Evolutionary conservation across 78 protist species (phyloP).

Genomic region (Dictyostelium intermedium): DNA sequence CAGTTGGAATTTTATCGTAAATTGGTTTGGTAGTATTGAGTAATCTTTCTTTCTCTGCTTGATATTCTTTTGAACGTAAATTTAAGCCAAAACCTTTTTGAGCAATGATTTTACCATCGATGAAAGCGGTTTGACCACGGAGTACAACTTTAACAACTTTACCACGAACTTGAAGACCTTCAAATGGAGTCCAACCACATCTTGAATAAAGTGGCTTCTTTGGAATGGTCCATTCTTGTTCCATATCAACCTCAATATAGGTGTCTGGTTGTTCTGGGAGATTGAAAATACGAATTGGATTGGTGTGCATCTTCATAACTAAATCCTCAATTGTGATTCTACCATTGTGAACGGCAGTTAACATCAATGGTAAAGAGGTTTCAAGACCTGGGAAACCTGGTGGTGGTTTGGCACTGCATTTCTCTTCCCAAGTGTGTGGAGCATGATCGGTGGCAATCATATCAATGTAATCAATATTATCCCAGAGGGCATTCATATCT

Average conservation of each 20-base stretch:
- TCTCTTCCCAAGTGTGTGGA: conserved; percentile 84
- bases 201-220: conserved; percentile 39
- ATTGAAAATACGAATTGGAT: conserved; percentile 72
- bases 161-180: conserved; percentile 73
- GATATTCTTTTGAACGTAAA: conserved; percentile 11
- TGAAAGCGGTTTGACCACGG: conserved; percentile 66
- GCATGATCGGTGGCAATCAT: conserved; percentile 87
- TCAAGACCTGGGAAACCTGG: conserved; percentile 89
- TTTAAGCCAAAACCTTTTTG: conserved; percentile 49
- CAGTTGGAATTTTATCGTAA: background rate
- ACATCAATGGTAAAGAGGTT: conserved; percentile 82
- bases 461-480: conserved; percentile 84
- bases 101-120: conserved; percentile 71
- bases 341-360: conserved; percentile 80
- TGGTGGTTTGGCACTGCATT: conserved; percentile 65
- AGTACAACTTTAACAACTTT: conserved; percentile 65
- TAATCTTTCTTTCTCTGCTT: background rate
- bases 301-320: conserved; percentile 50
- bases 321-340: conserved; percentile 79
- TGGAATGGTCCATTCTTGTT: conserved; percentile 72
- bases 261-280: conserved; percentile 82
- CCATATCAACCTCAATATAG: conserved; percentile 82
- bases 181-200: conserved; percentile 82
- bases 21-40: background rate
- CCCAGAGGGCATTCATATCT: conserved; percentile 87